Conservation (phyloP, 139 green algal genomes). For the Astrephomene gubernaculifera region DNA sequence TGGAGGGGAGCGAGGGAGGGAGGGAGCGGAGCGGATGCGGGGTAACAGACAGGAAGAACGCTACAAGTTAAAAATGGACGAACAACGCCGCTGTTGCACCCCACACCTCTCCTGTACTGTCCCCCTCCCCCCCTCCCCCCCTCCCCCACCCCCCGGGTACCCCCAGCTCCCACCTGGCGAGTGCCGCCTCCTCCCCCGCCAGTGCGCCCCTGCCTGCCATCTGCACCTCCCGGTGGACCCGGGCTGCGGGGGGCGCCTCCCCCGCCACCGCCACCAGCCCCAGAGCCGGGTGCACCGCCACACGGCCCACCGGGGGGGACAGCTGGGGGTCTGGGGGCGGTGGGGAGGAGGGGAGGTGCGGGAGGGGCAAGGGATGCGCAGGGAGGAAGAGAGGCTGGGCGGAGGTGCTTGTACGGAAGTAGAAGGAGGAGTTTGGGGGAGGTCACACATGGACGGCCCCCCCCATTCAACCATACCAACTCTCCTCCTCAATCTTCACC, state of each 20-base stretch:
- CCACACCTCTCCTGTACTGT: not conserved
- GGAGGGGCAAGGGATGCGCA: too few species aligned
- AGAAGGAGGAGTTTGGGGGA: too few species aligned
- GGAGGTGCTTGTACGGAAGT: too few species aligned
- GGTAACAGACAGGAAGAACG: not conserved
- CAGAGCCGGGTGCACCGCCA: conserved; percentile 54
- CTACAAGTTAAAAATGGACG: too few species aligned
- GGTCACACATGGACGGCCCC: too few species aligned
- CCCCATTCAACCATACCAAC: too few species aligned
- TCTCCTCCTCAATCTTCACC: too few species aligned
- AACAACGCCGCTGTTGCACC: too few species aligned
- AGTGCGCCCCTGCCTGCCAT: not conserved
- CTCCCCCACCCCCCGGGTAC: not conserved
- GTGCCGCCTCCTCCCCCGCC: conserved; percentile 15
- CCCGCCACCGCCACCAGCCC: conserved; percentile 50
- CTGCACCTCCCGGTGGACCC: conserved; percentile 7
- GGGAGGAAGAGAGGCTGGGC: too few species aligned
- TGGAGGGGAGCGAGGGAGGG: not conserved
- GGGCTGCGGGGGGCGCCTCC: conserved; percentile 26
- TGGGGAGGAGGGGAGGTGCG: too few species aligned
- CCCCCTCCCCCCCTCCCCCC: not conserved
- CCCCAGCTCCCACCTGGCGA: conserved; percentile 30
- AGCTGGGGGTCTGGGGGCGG: conserved; percentile 37
- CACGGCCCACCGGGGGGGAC: conserved; percentile 29
- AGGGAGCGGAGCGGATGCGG: not conserved